Percentiles rank a stretch among this genome's conserved stretches.
Conservation (phyloP, 176 grass and related monocot species). For the Oryza glaberrima region DNA sequence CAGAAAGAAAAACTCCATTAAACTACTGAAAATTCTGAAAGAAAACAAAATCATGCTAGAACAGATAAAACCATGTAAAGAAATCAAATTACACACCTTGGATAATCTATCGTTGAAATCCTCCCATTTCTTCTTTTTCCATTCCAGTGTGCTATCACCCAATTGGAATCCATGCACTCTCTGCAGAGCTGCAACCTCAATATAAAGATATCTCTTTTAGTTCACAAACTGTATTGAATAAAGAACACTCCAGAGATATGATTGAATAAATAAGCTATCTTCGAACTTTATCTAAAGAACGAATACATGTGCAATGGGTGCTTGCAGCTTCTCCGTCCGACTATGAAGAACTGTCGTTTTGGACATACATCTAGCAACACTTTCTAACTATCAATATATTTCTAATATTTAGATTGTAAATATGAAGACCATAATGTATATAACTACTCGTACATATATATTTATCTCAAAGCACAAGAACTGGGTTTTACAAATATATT, state of each 20-base stretch:
- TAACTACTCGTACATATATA: neutral
- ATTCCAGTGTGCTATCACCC: slow-evolving; percentile 83
- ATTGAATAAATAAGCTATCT: neutral
- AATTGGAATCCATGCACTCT: slow-evolving; percentile 89
- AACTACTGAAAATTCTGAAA: neutral
- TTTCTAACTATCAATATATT: neutral
- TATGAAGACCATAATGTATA: neutral
- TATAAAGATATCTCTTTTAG: slow-evolving; percentile 31
- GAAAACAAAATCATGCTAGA: slow-evolving; percentile 24
- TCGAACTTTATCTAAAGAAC: neutral
- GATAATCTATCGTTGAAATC: slow-evolving; percentile 73
- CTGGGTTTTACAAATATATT: neutral
- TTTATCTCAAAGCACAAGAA: neutral
- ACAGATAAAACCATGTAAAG: neutral
- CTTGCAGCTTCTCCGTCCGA: neutral
- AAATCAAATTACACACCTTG: slow-evolving; percentile 52
- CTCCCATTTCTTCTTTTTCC: slow-evolving; percentile 89
- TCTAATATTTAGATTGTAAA: neutral
- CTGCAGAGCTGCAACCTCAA: slow-evolving; percentile 66
- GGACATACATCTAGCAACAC: neutral
- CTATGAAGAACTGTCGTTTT: neutral
- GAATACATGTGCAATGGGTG: slow-evolving; percentile 3
- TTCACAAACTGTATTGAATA: neutral
- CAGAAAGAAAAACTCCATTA: neutral
- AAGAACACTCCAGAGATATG: neutral